Evolutionary conservation across 768 basidiomycete genomes (phyloP).

Genomic region (Collybiopsis confluens): DNA sequence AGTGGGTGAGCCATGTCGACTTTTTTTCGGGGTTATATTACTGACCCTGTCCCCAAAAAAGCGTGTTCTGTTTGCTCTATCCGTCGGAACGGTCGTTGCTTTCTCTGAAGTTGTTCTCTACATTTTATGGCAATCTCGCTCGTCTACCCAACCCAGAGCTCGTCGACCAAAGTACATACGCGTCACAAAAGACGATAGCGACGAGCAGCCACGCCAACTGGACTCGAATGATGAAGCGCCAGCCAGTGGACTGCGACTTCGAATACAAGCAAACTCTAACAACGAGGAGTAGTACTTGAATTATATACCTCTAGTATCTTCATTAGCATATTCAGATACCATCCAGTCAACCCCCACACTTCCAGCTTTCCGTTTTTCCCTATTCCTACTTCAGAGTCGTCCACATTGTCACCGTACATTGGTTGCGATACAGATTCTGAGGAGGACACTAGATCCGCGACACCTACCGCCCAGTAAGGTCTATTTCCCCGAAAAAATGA

Average conservation of each 20-base stretch:
- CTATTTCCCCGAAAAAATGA: constrained; percentile 51
- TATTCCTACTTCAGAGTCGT: constrained; percentile 37
- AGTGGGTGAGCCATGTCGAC: constrained; percentile 57
- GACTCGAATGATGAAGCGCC: neutral
- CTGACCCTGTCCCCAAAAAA: constrained; percentile 18
- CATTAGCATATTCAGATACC: constrained; percentile 71
- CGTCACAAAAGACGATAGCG: constrained; percentile 34
- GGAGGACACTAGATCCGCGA: constrained; percentile 50
- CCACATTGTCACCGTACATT: neutral
- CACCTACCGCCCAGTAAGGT: constrained; percentile 67
- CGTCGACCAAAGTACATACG: neutral
- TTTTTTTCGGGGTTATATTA: neutral
- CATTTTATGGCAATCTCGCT: constrained; percentile 66
- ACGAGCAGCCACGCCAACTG: constrained; percentile 7
- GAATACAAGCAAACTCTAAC: neutral
- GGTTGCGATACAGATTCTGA: neutral
- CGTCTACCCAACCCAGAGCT: constrained; percentile 12
- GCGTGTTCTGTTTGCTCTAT: constrained; percentile 61
- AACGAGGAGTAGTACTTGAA: neutral
- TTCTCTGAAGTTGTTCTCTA: constrained; percentile 66
- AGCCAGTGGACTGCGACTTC: constrained; percentile 5
- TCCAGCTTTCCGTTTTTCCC: constrained; percentile 49
- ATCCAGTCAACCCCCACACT: constrained; percentile 82
- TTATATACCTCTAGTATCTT: constrained; percentile 43
- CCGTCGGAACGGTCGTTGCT: constrained; percentile 62